phyloP scores from a whole-genome alignment of 768 basidiomycete species.

The Galerina marginata region DNA sequence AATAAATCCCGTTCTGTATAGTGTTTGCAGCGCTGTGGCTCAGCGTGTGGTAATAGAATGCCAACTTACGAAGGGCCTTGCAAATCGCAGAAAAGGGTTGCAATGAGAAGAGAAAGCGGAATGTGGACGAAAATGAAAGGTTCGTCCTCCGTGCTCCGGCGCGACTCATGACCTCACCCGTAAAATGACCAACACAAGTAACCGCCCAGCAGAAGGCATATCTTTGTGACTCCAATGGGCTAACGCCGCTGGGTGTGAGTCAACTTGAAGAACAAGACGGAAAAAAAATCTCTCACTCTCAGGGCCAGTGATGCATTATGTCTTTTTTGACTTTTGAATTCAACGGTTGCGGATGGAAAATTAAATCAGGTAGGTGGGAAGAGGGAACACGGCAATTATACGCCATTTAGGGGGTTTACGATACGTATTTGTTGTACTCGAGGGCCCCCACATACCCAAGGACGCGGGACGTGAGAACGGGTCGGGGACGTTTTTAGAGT shows the following conservation, averaged over 20 bases:
- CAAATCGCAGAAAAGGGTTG: too few species aligned
- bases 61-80: too few species aligned
- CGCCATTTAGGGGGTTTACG: conserved; percentile 10
- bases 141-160: not conserved
- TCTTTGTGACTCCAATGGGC: too few species aligned
- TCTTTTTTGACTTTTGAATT: conserved; percentile 1
- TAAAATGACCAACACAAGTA: not conserved
- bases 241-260: too few species aligned
- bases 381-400: conserved; percentile 5
- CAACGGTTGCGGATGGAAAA: not conserved
- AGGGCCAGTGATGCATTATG: conserved; percentile 13
- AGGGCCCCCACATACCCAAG: too few species aligned
- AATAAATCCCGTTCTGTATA: conserved; percentile 9
- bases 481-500: too few species aligned
- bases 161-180: too few species aligned
- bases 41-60: too few species aligned
- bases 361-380: not conserved
- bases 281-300: conserved; percentile 11
- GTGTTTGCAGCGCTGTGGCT: not conserved
- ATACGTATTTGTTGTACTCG: not conserved
- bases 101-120: too few species aligned
- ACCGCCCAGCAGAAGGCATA: not conserved
- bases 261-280: not conserved
- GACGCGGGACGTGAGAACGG: too few species aligned
- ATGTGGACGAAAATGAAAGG: not conserved